Evolutionary conservation across 225 moss, liverwort and hornwort species (phyloP), one percentile per base, ranked within the genome.

Genomic region (Rhytidiadelphus loreus): DNA sequence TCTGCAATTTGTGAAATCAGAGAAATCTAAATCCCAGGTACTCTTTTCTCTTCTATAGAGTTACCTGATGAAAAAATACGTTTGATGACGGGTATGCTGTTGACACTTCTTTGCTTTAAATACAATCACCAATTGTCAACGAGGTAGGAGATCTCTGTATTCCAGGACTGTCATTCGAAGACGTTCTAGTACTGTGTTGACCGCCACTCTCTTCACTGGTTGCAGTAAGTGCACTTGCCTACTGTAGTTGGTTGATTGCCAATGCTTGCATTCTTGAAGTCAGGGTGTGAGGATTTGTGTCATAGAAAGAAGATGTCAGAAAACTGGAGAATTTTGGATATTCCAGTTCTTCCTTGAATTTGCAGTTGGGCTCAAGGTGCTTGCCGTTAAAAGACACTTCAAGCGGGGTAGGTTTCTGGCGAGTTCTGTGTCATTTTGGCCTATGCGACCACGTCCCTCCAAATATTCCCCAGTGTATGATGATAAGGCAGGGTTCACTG

Each of bases 1-100:
- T 81, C 93, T 99, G 69, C 90, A 95, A 76, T 98, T 98, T 92
- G 93, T 92, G 72, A 92, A 91, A 90, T 87, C 88, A 61, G 93
- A 93, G 86, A 92, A 92, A 60, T 89, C 81, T 6, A 93, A 93
- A 63, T 89, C 92, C 77, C 92, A 91, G 93, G 94, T 94, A 80
- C 41, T 50, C 70, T 43, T 83, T 86, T 17, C 55, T 62, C 46
- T 48, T 32, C 37, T 50, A 8, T 44, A 83, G 83, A 62, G 28
- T 52, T 55, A 64, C 48, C 58, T 68, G 35, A 26, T 85, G 83
- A 70, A 86, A 84, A 37, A 26, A 72, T 26, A 59, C 20, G 61
- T 85, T 88, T 69, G 75, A 46, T 50, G 44, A 48, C 52, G 53
- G 50, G 10, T 69, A 12, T 82, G 63, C 37, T 29, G 77, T 83